A percentile compares a stretch with the other conserved stretches of the same genome.
These are phyloP conservation scores for Penicillium coprophilum DNA, from an alignment of 495 filamentous ascomycete species.

Conservation along the genomic window DNA sequence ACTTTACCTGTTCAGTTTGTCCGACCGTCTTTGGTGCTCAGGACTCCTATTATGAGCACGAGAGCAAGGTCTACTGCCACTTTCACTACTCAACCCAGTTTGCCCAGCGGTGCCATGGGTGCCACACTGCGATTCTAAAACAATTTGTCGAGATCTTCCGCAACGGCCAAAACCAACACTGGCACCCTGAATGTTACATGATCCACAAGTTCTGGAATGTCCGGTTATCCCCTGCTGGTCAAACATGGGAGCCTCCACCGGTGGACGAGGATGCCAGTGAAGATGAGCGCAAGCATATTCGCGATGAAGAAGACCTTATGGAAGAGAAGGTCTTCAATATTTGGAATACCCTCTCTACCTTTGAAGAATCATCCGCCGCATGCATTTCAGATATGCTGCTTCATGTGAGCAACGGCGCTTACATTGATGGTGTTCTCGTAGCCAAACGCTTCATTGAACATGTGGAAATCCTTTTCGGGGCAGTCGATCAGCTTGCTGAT, in stretches of 20 bases:
- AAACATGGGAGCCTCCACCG: constrained; percentile 49
- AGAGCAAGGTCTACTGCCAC: constrained; percentile 94
- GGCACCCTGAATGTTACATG: constrained; percentile 99
- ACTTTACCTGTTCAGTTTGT: constrained; percentile 98
- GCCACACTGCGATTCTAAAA: constrained; percentile 96
- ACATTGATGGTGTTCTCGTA: constrained; percentile 90
- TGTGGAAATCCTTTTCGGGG: constrained; percentile 88
- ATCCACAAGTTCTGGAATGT: constrained; percentile 99
- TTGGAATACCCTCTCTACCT: constrained; percentile 95
- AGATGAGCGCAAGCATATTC: constrained; percentile 70
- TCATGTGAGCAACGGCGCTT: constrained; percentile 97
- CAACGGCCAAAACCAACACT: constrained; percentile 97
- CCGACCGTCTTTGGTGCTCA: constrained; percentile 96
- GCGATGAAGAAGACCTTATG: constrained; percentile 87
- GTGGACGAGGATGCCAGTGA: constrained; percentile 65
- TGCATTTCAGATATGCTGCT: constrained; percentile 99
- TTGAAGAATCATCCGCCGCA: constrained; percentile 95
- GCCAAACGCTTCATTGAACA: constrained; percentile 97
- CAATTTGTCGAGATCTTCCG: constrained; percentile 99
- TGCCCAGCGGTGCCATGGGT: constrained; percentile 93
- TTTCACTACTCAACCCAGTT: constrained; percentile 99
- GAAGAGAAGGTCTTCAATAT: constrained; percentile 98
- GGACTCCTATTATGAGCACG: constrained; percentile 98
- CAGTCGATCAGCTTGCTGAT: constrained; percentile 79
- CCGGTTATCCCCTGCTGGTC: constrained; percentile 63